Base-by-base conservation (phyloP, 1,139 yeast species). In the Debaryomycetaceae sp. region DNA sequence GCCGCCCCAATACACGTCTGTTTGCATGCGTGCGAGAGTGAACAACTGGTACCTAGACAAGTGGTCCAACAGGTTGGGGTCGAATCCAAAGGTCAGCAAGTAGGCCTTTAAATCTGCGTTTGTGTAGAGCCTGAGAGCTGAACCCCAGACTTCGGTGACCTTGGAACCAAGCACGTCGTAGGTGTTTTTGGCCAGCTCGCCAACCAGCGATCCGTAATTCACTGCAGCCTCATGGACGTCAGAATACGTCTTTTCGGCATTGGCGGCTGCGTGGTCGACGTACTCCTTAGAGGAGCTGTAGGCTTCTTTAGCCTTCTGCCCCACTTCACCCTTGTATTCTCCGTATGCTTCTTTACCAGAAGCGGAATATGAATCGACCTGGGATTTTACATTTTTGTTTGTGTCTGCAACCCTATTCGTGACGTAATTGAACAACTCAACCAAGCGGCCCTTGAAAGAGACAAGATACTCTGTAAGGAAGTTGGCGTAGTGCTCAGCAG, bases 91-190 rank as follows among this genome's bases (percentile, higher is more conserved):
- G 6, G 77, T 68, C 38, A 69, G 65, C 44, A 83, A 62, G 59
- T 81, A 83, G 30, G 71, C 68, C 53, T 65, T 72, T 52, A 83
- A 63, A 51, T 83, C 88, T 31, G 75, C 71, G 36, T 71, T 72
- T 22, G 80, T 66, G 82, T 85, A 82, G 34, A 72, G 41, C 13
- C 51, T 47, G 37, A 63, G 47, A 14, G 61, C 39, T 31, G 51
- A 50, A 23, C 49, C 42, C 58, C 58, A 58, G 6, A 54, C 47
- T 6, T 27, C 31, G 31, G 31, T 8, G 8, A 27, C 11, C 31
- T 27, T 27, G 8, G 11, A 8, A 11, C 35, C n/a, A 6, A 42
- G 14, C n/a, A 37, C 39, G 30, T 23, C 36, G 34, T 42, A 31
- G 13, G 38, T 34, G n/a, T 42, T 40, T 34, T 39, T 41, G 11